Evolutionary conservation across 306 rosid genomes (phyloP), one percentile per base, ranked within the genome.

Genomic region (Medicago arabica): DNA sequence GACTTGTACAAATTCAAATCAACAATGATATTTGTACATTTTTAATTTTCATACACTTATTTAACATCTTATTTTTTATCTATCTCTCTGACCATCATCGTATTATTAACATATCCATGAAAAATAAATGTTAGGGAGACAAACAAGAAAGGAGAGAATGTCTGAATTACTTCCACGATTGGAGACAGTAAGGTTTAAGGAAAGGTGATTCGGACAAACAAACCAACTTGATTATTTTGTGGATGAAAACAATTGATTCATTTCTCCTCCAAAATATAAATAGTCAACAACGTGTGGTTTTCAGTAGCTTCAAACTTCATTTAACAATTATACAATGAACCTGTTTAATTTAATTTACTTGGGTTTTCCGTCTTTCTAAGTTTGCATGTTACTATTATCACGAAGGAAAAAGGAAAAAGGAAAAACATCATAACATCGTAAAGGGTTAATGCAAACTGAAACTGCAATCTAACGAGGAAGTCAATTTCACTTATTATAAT

Each of bases 261-360:
- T 16, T 67, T 67, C 6, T 55, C 2, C 28, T 51, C 7, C 55
- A 65, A 15, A 75, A 75, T 50, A 36, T 75, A 57, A 19, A 46
- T 44, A 49, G 62, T 63, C 79, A 62, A 75, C 13, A 49, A 46
- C 72, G 7, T 75, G 79, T 23, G n/a, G n/a, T 46, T 36, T 49
- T 59, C 4, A 28, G 17, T 59, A 13, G 38, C 40, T 59, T 59
- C 40, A 59, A 25, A 59, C 40, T 4, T 9, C 40, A 25, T 59
- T 55, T 13, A 25, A 59, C 65, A 59, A 59, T 9, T 59, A 59
- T 59, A 17, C 65, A 59, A 25, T 59, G 65, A 13, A 59, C 18
- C 65, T 59, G 40, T 7, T 59, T 28, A 21, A 28, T 4, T 59
- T 59, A 25, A 15, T 25, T 53, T 59, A 46, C 51, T 46, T 46